These are phyloP conservation scores for Phalaenopsis aphrodite DNA, from an alignment of 106 monocot species.

Conservation along the genomic window DNA sequence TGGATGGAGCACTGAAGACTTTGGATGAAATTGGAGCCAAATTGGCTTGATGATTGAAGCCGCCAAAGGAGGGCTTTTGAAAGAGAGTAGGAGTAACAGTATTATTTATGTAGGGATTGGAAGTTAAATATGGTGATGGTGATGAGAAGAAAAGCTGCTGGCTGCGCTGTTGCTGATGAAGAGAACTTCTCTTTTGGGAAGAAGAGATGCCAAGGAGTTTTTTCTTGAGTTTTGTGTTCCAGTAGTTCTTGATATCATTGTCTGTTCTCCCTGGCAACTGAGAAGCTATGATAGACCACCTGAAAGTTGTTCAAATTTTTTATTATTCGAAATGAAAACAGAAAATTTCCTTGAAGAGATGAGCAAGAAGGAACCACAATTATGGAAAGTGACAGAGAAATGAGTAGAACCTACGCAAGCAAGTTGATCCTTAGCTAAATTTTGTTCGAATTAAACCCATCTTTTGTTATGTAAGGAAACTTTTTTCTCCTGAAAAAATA, in stretches of 20 bases:
- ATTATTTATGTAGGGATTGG: not conserved
- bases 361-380: not conserved
- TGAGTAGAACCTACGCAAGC: too few relatives aligned
- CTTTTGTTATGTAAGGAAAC: too few relatives aligned
- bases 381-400: not conserved
- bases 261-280: conserved; percentile 27
- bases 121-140: not conserved
- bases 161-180: not conserved
- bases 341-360: too few relatives aligned
- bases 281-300: conserved; percentile 32
- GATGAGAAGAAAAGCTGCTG: conserved; percentile 1
- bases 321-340: not conserved
- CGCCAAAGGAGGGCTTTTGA: not conserved
- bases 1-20: not conserved
- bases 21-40: not conserved
- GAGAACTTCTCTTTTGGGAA: not conserved
- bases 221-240: conserved; percentile 39
- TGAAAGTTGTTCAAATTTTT: not conserved
- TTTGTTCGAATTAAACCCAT: too few relatives aligned
- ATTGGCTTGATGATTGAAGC: not conserved
- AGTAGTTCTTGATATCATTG: conserved; percentile 30
- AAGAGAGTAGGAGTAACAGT: not conserved
- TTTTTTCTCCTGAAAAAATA: too few relatives aligned
- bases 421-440: too few relatives aligned
- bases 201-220: conserved; percentile 11